Base-by-base conservation (phyloP, 352 stramenopile species). In the Phytophthora constricta region DNA sequence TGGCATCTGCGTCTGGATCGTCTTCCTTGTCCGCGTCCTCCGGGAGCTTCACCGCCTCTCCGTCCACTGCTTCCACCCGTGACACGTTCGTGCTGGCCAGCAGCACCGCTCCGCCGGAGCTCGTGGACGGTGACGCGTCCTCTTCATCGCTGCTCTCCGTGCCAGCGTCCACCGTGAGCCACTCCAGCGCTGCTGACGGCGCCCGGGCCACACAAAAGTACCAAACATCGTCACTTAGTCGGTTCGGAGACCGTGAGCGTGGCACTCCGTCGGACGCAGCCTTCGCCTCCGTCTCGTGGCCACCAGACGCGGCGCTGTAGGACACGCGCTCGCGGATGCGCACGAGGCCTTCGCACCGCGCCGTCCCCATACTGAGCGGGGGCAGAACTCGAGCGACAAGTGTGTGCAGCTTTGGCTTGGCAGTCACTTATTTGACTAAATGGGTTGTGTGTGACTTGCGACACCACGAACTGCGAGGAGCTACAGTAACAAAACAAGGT, bases 191-290 rank as follows among this genome's bases (percentile, higher is more conserved):
- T 11, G 65, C 43, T 10, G 49, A 17, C 42, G 61, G 46, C n/a
- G 63, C 47, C 11, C 28, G 49, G 2, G 65, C 45, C 43, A 79
- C 62, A 58, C 77, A 86, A 33, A 84, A 77, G 62, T 87, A 86
- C 79, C 79, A 87, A 42, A 76, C 57, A 27, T 80, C 76, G 39
- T 86, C 77, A 11, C 52, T 70, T 37, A 87, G 41, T 2, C 64
- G 61, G 5, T 46, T 51, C 1, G 43, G 39, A 17, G 65, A 65
- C 42, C 47, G 63, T 33, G 33, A 51, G 41, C 45, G 50, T 53
- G 17, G 43, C 62, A 13, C 14, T 37, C 11, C 41, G 16, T 22
- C 22, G 41, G 48, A 47, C 17, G 34, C 17, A 27, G 19, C 37
- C 47, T 73, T 61, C 28, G 43, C 52, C 25, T 64, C 56, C 27